Evolutionary conservation across 1,284 basidiomycete genomes (phyloP).

Genomic region (Microbotryomycetes sp.): DNA sequence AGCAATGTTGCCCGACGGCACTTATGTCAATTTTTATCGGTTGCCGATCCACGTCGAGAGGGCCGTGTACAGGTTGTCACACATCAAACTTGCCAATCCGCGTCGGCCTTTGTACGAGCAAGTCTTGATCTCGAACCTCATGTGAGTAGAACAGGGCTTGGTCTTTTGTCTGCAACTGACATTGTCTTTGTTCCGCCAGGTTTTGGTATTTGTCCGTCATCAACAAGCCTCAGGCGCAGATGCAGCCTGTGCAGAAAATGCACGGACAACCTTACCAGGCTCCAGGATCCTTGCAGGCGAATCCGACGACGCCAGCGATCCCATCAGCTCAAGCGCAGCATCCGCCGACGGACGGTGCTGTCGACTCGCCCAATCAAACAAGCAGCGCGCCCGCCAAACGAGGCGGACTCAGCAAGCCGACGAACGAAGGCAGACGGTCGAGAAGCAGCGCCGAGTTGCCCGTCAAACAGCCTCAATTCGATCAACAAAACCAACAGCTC

Average conservation of each 20-base stretch:
- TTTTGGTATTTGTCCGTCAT: slow-evolving; percentile 99
- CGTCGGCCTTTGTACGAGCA: slow-evolving; percentile 94
- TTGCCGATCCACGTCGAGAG: slow-evolving; percentile 98
- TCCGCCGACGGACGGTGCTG: slow-evolving; percentile 37
- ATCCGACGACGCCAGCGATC: slow-evolving; percentile 43
- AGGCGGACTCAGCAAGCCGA: slow-evolving; percentile 26
- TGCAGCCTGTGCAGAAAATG: slow-evolving; percentile 8
- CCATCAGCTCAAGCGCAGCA: slow-evolving; percentile 24
- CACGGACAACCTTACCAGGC: slow-evolving; percentile 10
- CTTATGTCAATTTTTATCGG: slow-evolving; percentile 57
- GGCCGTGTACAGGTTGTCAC: slow-evolving; percentile 85
- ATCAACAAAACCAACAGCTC: slow-evolving; percentile 84
- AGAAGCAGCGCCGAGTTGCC: slow-evolving; percentile 61
- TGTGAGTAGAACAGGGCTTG: slow-evolving; percentile 15
- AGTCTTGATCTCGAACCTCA: slow-evolving; percentile 90
- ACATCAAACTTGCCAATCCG: slow-evolving; percentile 98
- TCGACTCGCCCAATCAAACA: slow-evolving; percentile 45
- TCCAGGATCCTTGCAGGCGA: slow-evolving; percentile 11
- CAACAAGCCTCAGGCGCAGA: slow-evolving; percentile 53
- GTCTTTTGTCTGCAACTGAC: not conserved
- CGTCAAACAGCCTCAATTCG: slow-evolving; percentile 80
- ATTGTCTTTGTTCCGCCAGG: slow-evolving; percentile 49
- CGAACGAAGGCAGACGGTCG: slow-evolving; percentile 14
- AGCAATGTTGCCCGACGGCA: slow-evolving; percentile 46
- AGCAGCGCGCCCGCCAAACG: slow-evolving; percentile 40